Conservation (phyloP, 2,329 filamentous ascomycete species). For the Cercospora sp. region DNA sequence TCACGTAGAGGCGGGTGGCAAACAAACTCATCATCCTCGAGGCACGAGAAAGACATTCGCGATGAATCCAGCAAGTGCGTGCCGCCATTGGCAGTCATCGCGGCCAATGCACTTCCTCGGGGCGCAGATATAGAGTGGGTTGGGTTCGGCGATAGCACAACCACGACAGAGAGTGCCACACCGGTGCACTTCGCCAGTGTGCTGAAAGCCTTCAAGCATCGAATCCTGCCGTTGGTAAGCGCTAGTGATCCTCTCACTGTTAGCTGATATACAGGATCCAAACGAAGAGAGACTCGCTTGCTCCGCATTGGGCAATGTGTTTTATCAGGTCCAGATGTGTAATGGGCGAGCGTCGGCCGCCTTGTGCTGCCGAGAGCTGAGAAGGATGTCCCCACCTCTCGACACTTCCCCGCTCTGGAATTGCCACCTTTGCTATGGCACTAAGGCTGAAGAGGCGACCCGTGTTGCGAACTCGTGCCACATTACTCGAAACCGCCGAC, state of each 20-base stretch:
- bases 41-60: conserved; percentile 11
- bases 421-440: not conserved
- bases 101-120: conserved; percentile 76
- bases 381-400: not conserved
- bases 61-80: conserved; percentile 6
- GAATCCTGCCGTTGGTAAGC: conserved; percentile 13
- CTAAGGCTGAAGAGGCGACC: not conserved
- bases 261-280: not conserved
- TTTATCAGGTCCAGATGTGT: not conserved
- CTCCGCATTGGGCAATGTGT: not conserved
- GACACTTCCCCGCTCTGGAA: not conserved
- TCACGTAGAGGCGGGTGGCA: conserved; percentile 23
- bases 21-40: conserved; percentile 40
- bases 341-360: not conserved
- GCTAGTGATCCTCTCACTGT: not conserved
- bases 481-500: not conserved
- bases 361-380: not conserved
- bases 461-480: not conserved
- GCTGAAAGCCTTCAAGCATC: conserved; percentile 20
- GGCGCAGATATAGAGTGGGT: conserved; percentile 76
- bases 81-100: conserved; percentile 71
- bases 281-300: not conserved
- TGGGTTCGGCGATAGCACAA: conserved; percentile 18
- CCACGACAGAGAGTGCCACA: not conserved
- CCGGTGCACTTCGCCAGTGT: conserved; percentile 26